Evolutionary conservation across 78 protist species (phyloP).

Genomic region (Pigoraptor vietnamica): DNA sequence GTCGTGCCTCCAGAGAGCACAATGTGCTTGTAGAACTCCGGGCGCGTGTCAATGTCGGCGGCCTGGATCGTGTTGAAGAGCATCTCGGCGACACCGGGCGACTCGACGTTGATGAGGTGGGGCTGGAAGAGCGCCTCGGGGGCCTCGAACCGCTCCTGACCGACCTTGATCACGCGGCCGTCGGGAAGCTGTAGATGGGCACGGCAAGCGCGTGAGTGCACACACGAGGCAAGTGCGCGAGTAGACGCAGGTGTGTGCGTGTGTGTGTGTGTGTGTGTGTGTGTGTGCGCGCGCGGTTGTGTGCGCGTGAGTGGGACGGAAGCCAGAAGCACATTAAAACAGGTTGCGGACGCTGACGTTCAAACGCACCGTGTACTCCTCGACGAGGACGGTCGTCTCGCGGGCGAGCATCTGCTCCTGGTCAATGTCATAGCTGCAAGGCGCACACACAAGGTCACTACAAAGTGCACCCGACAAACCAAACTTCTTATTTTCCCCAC

Average conservation of each 20-base stretch:
- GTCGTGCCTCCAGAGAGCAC: slow-evolving; percentile 89
- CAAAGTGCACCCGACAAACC: neutral
- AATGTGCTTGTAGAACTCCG: slow-evolving; percentile 93
- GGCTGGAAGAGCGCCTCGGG: slow-evolving; percentile 98
- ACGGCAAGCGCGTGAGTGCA: too few relatives aligned
- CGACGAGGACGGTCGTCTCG: slow-evolving; percentile 94
- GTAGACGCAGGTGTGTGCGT: too few relatives aligned
- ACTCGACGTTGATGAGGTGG: slow-evolving; percentile 83
- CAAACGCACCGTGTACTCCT: slow-evolving; percentile 49
- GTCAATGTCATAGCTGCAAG: slow-evolving; percentile 74
- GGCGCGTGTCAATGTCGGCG: slow-evolving; percentile 90
- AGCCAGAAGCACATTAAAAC: too few relatives aligned
- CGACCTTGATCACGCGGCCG: slow-evolving; percentile 88
- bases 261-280: too few relatives aligned
- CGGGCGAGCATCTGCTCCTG: slow-evolving; percentile 81
- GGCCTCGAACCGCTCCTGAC: slow-evolving; percentile 95
- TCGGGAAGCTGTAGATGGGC: slow-evolving; percentile 96
- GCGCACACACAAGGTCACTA: too few relatives aligned
- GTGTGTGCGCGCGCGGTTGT: too few relatives aligned
- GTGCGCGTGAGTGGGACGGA: too few relatives aligned
- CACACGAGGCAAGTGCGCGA: too few relatives aligned
- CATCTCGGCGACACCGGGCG: slow-evolving; percentile 83
- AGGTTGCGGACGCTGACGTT: neutral
- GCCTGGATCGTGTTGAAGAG: slow-evolving; percentile 85
- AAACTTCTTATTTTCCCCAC: too few relatives aligned